phyloP scores from a whole-genome alignment of 2,329 filamentous ascomycete genomes.

The Corinectria fuckeliana region DNA sequence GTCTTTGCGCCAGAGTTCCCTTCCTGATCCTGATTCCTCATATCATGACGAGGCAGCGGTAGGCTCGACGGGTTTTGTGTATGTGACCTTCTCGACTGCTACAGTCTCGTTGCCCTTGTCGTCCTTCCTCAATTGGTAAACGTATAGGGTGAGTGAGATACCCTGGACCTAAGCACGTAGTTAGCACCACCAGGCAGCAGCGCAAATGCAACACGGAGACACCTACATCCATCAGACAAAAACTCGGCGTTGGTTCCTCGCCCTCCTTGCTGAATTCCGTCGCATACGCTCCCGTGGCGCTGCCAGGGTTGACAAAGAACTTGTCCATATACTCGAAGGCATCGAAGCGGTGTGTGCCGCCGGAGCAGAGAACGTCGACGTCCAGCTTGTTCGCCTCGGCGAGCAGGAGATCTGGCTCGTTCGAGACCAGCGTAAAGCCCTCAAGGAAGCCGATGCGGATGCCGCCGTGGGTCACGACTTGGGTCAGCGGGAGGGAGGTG shows the following conservation, averaged over 20 bases:
- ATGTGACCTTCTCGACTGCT: constrained; percentile 85
- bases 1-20: constrained; percentile 13
- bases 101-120: constrained; percentile 79
- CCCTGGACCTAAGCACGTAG: constrained; percentile 76
- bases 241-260: constrained; percentile 86
- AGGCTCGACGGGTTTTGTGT: constrained; percentile 75
- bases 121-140: constrained; percentile 85
- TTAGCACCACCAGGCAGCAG: constrained; percentile 28
- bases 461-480: constrained; percentile 70
- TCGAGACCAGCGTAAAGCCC: constrained; percentile 71
- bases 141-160: constrained; percentile 93
- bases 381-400: constrained; percentile 73
- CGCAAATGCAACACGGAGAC: not conserved
- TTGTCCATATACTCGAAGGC: constrained; percentile 78
- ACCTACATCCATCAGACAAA: constrained; percentile 97
- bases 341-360: constrained; percentile 72
- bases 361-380: constrained; percentile 73
- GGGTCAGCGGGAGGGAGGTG: constrained; percentile 67
- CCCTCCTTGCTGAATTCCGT: constrained; percentile 63
- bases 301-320: constrained; percentile 75
- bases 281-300: constrained; percentile 68
- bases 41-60: constrained; percentile 54
- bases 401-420: constrained; percentile 69
- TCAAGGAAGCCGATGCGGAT: constrained; percentile 72
- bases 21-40: constrained; percentile 8